Conservation (phyloP, 1,284 basidiomycete species). For the Bjerkandera adusta region DNA sequence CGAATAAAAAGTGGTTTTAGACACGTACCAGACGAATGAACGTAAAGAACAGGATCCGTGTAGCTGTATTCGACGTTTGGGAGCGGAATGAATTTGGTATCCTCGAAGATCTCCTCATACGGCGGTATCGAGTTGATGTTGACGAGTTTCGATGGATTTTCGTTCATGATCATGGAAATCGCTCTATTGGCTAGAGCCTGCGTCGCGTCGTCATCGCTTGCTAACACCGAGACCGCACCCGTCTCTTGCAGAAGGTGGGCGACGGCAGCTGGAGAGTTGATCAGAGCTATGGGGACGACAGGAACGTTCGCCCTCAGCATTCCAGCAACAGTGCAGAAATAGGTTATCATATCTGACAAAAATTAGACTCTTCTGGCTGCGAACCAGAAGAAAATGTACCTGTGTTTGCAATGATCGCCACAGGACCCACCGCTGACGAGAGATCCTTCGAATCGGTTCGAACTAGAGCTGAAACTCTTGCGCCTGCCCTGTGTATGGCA, state of each 20-base stretch:
- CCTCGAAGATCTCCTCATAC: not conserved
- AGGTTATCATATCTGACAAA: not conserved
- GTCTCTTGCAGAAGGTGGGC: not conserved
- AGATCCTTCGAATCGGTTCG: not conserved
- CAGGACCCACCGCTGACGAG: not conserved
- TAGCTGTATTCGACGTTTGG: not conserved
- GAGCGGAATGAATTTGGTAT: not conserved
- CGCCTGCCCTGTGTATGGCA: conserved; percentile 2
- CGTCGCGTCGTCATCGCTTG: not conserved
- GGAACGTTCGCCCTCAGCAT: not conserved
- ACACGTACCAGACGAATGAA: not conserved
- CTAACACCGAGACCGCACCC: not conserved
- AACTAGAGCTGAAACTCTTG: not conserved
- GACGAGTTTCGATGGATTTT: not conserved
- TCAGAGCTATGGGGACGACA: not conserved
- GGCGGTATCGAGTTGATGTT: not conserved
- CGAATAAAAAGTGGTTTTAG: not conserved
- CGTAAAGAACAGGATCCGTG: not conserved
- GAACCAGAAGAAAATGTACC: not conserved
- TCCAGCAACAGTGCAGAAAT: not conserved
- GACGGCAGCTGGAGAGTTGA: not conserved
- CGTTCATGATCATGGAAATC: not conserved
- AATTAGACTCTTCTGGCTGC: too few relatives aligned
- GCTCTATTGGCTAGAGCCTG: not conserved
- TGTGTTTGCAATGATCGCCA: not conserved